Conservation (phyloP, 208 protist species). For the Naegleria fowleri region DNA sequence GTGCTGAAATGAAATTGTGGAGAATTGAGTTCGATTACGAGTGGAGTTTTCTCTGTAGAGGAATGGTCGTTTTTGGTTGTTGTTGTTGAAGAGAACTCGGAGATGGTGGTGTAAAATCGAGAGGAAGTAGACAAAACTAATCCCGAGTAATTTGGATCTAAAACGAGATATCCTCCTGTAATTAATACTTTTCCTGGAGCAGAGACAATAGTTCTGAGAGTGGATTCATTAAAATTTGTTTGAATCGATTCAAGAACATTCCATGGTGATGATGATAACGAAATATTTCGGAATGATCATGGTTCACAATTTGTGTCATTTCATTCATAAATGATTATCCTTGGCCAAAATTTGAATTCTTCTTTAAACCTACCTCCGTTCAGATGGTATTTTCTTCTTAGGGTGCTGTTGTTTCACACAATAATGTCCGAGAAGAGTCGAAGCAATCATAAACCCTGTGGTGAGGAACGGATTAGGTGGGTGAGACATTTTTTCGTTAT, state of each 20-base stretch:
- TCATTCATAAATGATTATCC: too few relatives aligned
- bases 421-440: neutral
- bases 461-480: neutral
- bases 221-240: too few relatives aligned
- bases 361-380: too few relatives aligned
- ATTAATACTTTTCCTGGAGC: constrained; percentile 90
- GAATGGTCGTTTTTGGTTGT: neutral
- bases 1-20: neutral
- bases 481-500: neutral
- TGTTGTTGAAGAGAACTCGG: neutral
- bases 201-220: constrained; percentile 52
- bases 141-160: constrained; percentile 75
- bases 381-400: too few relatives aligned
- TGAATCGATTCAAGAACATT: too few relatives aligned
- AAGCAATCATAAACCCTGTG: neutral
- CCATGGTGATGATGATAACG: too few relatives aligned
- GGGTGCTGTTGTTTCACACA: neutral
- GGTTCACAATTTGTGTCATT: too few relatives aligned
- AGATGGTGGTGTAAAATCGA: constrained; percentile 57
- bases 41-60: neutral
- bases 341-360: too few relatives aligned
- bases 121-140: constrained; percentile 81
- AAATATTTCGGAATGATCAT: too few relatives aligned
- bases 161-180: constrained; percentile 86
- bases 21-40: neutral